Base-by-base conservation (phyloP, 768 basidiomycete species). In the Leccinellum luteum region DNA sequence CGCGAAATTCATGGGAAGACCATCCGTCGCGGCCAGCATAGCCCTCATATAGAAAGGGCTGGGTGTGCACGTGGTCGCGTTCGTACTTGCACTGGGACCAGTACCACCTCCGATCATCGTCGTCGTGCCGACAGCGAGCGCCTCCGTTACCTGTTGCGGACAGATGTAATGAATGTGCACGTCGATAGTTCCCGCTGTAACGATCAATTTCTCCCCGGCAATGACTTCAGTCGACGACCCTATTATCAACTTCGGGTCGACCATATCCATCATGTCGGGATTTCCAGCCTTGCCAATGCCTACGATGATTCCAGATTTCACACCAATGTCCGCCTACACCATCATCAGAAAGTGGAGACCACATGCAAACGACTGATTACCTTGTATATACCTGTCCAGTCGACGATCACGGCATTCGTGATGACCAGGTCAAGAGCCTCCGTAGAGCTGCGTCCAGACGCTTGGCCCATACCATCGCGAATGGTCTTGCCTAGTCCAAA, bases 261-360 rank as follows among this genome's bases (percentile, higher is more conserved):
- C 89, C 38, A 80, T 79, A 10, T 85, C 84, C 93, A 97, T 97
- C 54, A 90, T 79, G 67, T 98, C 94, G 3, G 94, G 94, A 71
- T 98, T 99, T 1, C 97, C 97, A 9, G 94, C 92, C 73, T 99
- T 98, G n/a, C 96, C 97, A 52, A 98, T 88, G 0, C 90, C 94
- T 13, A 78, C 79, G 60, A 98, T 98, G 35, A 76, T 64, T 0
- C 95, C 95, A 54, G 83, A 69, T 73, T 89, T 94, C 55, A 99
- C 80, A 27, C 97, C 96, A 51, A 99, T 92, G 67, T 98, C 97
- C 19, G 96, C 96, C 92, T 97, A 67, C 1, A 3, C 44, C 25
- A 14, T 28, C 12, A 51, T 64, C 32, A 67, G 55, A 48, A 21
- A 43, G 8, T 14, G 15, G 27, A 48, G 19, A 43, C 28, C 15